These are phyloP conservation scores for Teunomyces barrocoloradensis DNA, from an alignment of 805 yeast genomes.

Conservation along the genomic window DNA sequence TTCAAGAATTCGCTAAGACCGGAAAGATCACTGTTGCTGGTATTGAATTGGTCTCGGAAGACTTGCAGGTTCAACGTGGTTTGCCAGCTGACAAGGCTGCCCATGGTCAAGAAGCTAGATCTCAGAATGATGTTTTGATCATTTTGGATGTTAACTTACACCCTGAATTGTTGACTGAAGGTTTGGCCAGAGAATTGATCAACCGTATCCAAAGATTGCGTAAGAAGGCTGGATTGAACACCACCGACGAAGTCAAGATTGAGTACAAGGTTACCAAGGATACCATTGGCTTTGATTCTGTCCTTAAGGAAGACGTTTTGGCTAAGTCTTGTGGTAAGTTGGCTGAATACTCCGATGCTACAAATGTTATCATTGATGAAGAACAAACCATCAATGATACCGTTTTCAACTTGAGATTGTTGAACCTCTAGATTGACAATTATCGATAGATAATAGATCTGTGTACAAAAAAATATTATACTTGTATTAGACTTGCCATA, in stretches of 20 bases:
- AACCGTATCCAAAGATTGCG: slow-evolving; percentile 97
- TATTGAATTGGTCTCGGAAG: slow-evolving; percentile 82
- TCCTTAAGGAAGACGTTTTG: slow-evolving; percentile 71
- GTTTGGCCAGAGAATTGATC: slow-evolving; percentile 92
- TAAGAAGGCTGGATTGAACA: slow-evolving; percentile 91
- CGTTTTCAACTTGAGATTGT: slow-evolving; percentile 70
- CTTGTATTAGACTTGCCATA: slow-evolving; percentile 31
- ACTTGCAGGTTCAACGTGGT: slow-evolving; percentile 86
- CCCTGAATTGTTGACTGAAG: slow-evolving; percentile 88
- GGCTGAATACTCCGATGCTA: slow-evolving; percentile 47
- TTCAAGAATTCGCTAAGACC: slow-evolving; percentile 64
- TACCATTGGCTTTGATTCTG: slow-evolving; percentile 59
- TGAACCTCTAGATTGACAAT: slow-evolving; percentile 48
- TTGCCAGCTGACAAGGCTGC: slow-evolving; percentile 64
- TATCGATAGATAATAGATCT: not conserved
- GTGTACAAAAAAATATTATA: not conserved
- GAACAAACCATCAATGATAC: slow-evolving; percentile 79
- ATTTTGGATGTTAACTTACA: slow-evolving; percentile 85
- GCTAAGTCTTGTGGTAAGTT: slow-evolving; percentile 68
- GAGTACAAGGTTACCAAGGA: slow-evolving; percentile 70
- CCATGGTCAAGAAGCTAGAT: slow-evolving; percentile 80
- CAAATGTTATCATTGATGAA: slow-evolving; percentile 67
- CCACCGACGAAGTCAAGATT: slow-evolving; percentile 91
- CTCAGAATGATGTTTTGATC: slow-evolving; percentile 85
- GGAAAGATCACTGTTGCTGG: slow-evolving; percentile 88